phyloP scores from a whole-genome alignment of 352 stramenopile genomes.

The Globisporangium echinulatum region DNA sequence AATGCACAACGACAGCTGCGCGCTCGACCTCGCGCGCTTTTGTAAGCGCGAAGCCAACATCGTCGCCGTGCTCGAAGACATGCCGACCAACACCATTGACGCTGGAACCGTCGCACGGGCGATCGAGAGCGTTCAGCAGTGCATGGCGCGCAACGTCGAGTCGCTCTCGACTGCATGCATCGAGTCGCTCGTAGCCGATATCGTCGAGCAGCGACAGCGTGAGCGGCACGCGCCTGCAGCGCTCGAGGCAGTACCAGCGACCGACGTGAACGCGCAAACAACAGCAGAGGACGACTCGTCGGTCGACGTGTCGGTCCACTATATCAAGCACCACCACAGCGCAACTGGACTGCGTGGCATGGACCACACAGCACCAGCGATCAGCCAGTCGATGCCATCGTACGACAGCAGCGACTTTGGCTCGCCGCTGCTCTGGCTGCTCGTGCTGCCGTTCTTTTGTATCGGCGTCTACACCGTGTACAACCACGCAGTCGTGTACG shows the following conservation, averaged over 20 bases:
- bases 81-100: conserved; percentile 19
- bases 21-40: conserved; percentile 28
- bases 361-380: conserved; percentile 9
- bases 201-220: conserved; percentile 2
- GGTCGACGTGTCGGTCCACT: conserved; percentile 53
- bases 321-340: conserved; percentile 40
- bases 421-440: conserved; percentile 32
- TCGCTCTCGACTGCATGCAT: conserved; percentile 47
- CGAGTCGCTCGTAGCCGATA: conserved; percentile 28
- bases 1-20: conserved; percentile 19
- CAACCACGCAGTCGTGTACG: conserved; percentile 29
- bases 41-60: conserved; percentile 47
- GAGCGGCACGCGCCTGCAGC: conserved; percentile 1
- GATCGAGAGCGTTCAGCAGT: conserved; percentile 38
- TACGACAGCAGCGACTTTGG: conserved; percentile 18
- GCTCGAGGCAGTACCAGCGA: neutral
- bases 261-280: conserved; percentile 3
- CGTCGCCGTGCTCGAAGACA: conserved; percentile 38
- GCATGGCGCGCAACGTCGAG: conserved; percentile 46
- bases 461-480: conserved; percentile 51
- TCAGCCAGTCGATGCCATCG: neutral
- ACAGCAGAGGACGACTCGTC: conserved; percentile 37
- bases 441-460: conserved; percentile 59
- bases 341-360: conserved; percentile 21
- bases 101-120: conserved; percentile 27